These are phyloP conservation scores for Caloboletus inedulis DNA, from an alignment of 1,284 basidiomycete species.

Conservation along the genomic window DNA sequence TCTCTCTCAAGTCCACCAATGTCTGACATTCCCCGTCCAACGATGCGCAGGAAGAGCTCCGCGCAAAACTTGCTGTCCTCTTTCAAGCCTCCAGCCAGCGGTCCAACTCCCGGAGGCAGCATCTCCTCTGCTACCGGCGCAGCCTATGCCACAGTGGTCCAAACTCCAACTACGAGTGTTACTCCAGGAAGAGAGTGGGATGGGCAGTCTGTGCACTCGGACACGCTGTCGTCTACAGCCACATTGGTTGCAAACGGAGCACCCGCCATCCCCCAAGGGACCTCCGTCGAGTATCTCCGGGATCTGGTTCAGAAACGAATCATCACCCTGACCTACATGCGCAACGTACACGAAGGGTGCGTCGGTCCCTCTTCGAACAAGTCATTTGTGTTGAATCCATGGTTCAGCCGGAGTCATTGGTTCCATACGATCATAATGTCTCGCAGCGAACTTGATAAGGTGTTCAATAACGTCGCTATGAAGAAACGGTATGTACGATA, in stretches of 20 bases:
- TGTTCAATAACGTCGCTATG: constrained; percentile 72
- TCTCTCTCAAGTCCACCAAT: constrained; percentile 23
- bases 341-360: constrained; percentile 81
- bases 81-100: constrained; percentile 49
- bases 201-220: constrained; percentile 57
- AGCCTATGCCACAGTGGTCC: constrained; percentile 30
- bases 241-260: constrained; percentile 32
- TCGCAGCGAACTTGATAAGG: constrained; percentile 65
- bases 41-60: constrained; percentile 79
- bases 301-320: constrained; percentile 80
- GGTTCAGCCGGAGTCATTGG: constrained; percentile 74
- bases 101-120: constrained; percentile 31
- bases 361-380: constrained; percentile 27
- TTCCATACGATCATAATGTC: constrained; percentile 84
- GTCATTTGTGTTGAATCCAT: constrained; percentile 7
- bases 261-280: constrained; percentile 47
- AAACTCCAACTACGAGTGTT: constrained; percentile 43
- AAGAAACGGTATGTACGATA: constrained; percentile 59
- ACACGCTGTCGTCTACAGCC: constrained; percentile 39
- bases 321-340: constrained; percentile 77
- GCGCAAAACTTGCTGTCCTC: constrained; percentile 79
- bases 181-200: constrained; percentile 64
- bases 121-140: constrained; percentile 34
- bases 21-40: constrained; percentile 43
- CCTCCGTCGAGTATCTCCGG: constrained; percentile 70